These are phyloP conservation scores for Syzygium oleosum DNA, from an alignment of 345 rosid genomes.

Conservation along the genomic window DNA sequence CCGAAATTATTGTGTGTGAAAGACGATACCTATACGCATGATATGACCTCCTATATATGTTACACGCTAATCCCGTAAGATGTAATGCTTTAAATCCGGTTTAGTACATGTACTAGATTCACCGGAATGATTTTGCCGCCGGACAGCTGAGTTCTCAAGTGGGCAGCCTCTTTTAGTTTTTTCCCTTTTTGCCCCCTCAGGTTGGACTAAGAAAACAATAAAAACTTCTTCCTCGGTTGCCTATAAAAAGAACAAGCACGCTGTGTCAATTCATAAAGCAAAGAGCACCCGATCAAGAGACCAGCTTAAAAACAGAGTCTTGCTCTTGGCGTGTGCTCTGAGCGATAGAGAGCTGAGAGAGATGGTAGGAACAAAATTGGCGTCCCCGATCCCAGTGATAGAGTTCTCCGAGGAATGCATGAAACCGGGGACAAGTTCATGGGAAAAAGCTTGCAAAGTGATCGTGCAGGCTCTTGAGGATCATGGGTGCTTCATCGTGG, in stretches of 20 bases:
- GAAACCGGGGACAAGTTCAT: slow-evolving; percentile 11
- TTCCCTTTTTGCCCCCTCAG: too few species aligned
- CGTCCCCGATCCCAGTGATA: slow-evolving; percentile 1
- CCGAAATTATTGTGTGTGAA: too few species aligned
- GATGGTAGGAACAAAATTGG: neutral
- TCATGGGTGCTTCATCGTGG: slow-evolving; percentile 23
- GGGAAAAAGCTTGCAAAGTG: slow-evolving; percentile 13
- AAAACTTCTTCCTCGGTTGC: neutral
- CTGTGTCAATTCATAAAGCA: neutral
- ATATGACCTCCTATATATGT: too few species aligned
- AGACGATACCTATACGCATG: too few species aligned
- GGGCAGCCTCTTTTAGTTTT: too few species aligned
- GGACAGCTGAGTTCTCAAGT: too few species aligned
- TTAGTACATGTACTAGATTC: too few species aligned
- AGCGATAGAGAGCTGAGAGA: neutral
- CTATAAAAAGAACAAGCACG: neutral
- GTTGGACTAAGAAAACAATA: neutral
- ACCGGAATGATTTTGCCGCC: too few species aligned
- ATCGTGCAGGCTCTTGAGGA: slow-evolving; percentile 16
- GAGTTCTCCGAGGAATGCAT: neutral
- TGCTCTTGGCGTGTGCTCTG: neutral
- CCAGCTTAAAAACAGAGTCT: neutral
- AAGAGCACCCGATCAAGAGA: neutral
- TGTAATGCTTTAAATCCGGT: too few species aligned
- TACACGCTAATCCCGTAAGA: too few species aligned